Conservation (phyloP, 768 basidiomycete genomes). For the Pilatotrama ljubarskyi region DNA sequence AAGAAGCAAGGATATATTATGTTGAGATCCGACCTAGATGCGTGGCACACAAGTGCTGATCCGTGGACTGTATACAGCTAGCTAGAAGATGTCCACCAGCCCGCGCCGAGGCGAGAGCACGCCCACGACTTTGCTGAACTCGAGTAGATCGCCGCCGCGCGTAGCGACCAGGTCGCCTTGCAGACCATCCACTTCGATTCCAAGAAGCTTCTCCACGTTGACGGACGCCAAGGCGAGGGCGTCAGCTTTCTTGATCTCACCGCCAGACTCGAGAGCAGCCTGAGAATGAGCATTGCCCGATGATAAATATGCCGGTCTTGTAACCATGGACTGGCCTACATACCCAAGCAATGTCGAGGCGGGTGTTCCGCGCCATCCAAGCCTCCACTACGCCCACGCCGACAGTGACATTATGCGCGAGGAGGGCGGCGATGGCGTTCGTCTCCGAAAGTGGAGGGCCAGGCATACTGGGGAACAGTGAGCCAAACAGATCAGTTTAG, state of each 20-base stretch:
- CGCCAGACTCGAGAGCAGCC: constrained; percentile 43
- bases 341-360: constrained; percentile 83
- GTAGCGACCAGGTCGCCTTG: constrained; percentile 31
- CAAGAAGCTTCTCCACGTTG: constrained; percentile 44
- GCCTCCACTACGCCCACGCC: constrained; percentile 66
- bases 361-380: constrained; percentile 75
- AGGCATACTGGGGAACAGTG: constrained; percentile 46
- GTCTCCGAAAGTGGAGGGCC: constrained; percentile 70
- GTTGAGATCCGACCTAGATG: too few relatives aligned
- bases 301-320: too few relatives aligned
- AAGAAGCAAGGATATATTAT: too few relatives aligned
- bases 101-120: constrained; percentile 32
- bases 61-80: too few relatives aligned
- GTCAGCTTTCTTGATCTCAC: constrained; percentile 37
- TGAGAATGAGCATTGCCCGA: constrained; percentile 10
- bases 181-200: constrained; percentile 15
- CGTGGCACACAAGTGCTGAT: too few relatives aligned
- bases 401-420: constrained; percentile 67
- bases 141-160: constrained; percentile 36
- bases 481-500: neutral
- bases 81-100: constrained; percentile 23
- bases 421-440: constrained; percentile 58
- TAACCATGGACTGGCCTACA: constrained; percentile 30
- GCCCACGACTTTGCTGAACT: constrained; percentile 39
- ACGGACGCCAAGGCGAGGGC: constrained; percentile 42